Evolutionary conservation across 345 rosid species (phyloP).

Genomic region (Eucalyptus polybractea): DNA sequence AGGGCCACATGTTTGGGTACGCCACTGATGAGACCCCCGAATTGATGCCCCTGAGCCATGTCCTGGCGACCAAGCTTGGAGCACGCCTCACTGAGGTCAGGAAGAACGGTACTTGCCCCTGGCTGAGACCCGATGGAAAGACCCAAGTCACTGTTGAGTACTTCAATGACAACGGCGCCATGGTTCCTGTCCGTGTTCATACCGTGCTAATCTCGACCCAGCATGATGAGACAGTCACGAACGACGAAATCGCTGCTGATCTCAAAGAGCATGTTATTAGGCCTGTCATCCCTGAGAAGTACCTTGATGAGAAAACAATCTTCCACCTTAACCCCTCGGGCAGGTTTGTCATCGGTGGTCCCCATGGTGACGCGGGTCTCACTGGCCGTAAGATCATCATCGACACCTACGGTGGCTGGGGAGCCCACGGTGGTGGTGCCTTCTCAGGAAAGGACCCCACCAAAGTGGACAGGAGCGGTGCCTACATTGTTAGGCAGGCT

Average conservation of each 20-base stretch:
- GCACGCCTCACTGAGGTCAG: constrained; percentile 2
- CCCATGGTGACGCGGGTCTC: constrained; percentile 3
- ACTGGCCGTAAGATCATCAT: constrained; percentile 11
- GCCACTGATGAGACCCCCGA: constrained; percentile 5
- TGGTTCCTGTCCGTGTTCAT: constrained; percentile 4
- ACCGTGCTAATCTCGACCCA: constrained; percentile 1
- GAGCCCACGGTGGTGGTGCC: constrained; percentile 19
- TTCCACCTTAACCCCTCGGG: constrained; percentile 5
- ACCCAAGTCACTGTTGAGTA: constrained; percentile 4
- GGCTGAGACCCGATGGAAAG: constrained; percentile 3
- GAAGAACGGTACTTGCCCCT: constrained; percentile 2
- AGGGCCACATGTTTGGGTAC: constrained; percentile 4
- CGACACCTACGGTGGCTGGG: constrained; percentile 16
- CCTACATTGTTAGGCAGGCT: constrained; percentile 13
- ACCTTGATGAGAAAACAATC: constrained; percentile 3
- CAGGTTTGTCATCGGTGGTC: constrained; percentile 1
- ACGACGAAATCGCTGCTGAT: neutral
- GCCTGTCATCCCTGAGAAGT: constrained; percentile 3
- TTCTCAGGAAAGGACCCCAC: constrained; percentile 18
- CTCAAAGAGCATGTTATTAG: neutral
- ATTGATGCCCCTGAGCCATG: constrained; percentile 3
- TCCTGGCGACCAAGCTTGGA: constrained; percentile 1
- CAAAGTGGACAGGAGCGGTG: constrained; percentile 19
- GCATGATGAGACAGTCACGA: constrained; percentile 2
- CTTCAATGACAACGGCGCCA: neutral